These are phyloP conservation scores for Yamadazyma atlantica DNA, from an alignment of 1,139 yeast genomes.

Conservation along the genomic window DNA sequence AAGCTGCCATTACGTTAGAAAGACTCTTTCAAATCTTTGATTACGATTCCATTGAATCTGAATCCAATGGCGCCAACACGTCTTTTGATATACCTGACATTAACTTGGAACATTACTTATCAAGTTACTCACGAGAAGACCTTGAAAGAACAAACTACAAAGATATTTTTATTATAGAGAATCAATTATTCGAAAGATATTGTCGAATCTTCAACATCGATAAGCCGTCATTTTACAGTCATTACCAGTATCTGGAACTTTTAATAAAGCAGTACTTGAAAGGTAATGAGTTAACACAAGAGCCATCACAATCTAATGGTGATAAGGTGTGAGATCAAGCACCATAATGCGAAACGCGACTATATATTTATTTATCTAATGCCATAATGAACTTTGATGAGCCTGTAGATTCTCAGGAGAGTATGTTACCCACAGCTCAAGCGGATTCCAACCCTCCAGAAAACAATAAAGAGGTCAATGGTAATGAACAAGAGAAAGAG, in stretches of 20 bases:
- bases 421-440: neutral
- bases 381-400: neutral
- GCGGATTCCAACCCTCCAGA: no score
- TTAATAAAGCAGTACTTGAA: neutral
- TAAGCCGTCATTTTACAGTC: constrained; percentile 6
- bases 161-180: constrained; percentile 16
- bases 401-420: neutral
- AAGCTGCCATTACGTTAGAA: constrained; percentile 28
- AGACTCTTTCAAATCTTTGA: constrained; percentile 38
- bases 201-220: constrained; percentile 7
- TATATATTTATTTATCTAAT: neutral
- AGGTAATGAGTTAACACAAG: no score
- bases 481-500: neutral
- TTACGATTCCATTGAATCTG: constrained; percentile 13
- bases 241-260: constrained; percentile 9
- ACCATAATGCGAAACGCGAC: neutral
- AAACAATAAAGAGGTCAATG: neutral
- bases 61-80: neutral
- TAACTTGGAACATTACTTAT: constrained; percentile 6
- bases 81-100: neutral
- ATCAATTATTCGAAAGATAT: constrained; percentile 11
- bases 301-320: no score
- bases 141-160: constrained; percentile 3
- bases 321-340: neutral
- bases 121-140: constrained; percentile 7